Percentiles rank a stretch among this genome's conserved stretches.
Evolutionary conservation across 108 stramenopile species (phyloP).

Genomic region (Asterionellopsis glacialis): DNA sequence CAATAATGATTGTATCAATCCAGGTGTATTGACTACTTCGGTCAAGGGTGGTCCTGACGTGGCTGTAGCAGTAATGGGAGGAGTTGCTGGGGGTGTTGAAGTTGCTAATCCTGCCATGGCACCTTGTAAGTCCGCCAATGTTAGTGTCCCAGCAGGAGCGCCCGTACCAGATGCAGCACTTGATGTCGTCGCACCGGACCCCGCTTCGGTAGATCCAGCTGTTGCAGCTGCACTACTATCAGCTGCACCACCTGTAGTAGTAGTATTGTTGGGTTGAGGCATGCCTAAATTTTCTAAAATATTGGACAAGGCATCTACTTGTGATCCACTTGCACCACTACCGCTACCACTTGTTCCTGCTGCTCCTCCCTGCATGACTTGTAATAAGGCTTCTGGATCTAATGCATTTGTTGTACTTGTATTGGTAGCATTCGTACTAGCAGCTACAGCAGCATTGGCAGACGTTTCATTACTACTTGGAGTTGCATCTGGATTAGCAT

Average conservation of each 20-base stretch:
- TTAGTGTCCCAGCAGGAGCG: conserved; percentile 18
- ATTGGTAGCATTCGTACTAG: conserved; percentile 3
- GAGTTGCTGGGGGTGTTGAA: conserved; percentile 8
- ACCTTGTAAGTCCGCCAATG: conserved; percentile 70
- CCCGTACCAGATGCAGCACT: conserved; percentile 13
- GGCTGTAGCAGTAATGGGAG: not conserved
- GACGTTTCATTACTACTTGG: not conserved
- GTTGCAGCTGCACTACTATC: conserved; percentile 8
- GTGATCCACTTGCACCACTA: conserved; percentile 40
- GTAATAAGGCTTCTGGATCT: not conserved
- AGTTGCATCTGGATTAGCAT: conserved; percentile 31
- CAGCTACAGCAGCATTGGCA: conserved; percentile 7
- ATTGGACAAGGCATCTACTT: conserved; percentile 76
- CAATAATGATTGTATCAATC: conserved; percentile 31
- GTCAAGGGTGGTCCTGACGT: conserved; percentile 43
- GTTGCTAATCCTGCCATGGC: conserved; percentile 70
- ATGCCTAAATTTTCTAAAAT: conserved; percentile 84
- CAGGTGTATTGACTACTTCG: conserved; percentile 59
- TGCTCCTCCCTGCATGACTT: conserved; percentile 17
- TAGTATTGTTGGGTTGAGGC: conserved; percentile 23
- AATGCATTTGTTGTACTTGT: conserved; percentile 9
- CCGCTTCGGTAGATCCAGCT: not conserved
- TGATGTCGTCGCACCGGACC: not conserved
- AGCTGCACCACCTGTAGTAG: conserved; percentile 23
- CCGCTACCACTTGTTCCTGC: conserved; percentile 28